Conservation (phyloP, 2,329 filamentous ascomycete species). For the Colletotrichum sp. region DNA sequence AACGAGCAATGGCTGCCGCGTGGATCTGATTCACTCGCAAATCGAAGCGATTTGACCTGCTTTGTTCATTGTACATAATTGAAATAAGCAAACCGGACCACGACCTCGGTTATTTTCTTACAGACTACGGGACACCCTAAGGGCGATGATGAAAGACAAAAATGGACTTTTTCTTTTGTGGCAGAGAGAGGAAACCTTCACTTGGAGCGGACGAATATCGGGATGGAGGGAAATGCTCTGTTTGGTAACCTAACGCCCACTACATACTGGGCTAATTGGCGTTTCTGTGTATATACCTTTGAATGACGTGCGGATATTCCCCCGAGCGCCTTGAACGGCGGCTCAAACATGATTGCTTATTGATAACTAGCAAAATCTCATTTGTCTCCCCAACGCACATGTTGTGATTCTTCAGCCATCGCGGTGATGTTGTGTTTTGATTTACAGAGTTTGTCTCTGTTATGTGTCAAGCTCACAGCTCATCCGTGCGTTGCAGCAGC, state of each 20-base stretch:
- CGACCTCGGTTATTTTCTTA: background rate
- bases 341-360: background rate
- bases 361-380: background rate
- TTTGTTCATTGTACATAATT: conserved; percentile 22
- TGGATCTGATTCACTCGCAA: conserved; percentile 50
- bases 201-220: background rate
- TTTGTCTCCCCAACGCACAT: background rate
- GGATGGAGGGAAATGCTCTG: background rate
- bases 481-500: conserved; percentile 6
- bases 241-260: background rate
- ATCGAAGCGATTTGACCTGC: background rate
- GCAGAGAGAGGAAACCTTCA: background rate
- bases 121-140: background rate
- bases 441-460: background rate
- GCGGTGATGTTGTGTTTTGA: background rate
- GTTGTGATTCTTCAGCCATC: background rate
- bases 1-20: conserved; percentile 35
- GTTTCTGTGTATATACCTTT: conserved; percentile 22
- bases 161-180: background rate
- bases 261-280: background rate
- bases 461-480: background rate
- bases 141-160: background rate
- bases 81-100: conserved; percentile 6
- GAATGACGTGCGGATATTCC: conserved; percentile 17
- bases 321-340: background rate